These are phyloP conservation scores for Cryphonectria radicalis DNA, from an alignment of 2,329 filamentous ascomycete genomes.

Conservation along the genomic window DNA sequence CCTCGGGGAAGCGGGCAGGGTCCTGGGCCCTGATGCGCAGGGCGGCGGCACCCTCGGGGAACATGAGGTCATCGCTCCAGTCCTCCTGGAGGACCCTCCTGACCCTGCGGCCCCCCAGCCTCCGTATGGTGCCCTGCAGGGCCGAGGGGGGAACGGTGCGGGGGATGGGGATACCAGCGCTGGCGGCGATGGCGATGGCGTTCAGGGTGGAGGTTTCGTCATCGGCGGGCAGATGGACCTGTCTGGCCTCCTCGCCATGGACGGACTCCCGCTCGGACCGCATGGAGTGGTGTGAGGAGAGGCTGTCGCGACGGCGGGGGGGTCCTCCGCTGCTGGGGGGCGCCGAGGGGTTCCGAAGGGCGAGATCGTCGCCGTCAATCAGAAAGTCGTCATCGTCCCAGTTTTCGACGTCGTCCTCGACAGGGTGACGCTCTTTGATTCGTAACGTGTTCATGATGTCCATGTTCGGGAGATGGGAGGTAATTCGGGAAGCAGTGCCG, in stretches of 20 bases:
- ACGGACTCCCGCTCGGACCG: slow-evolving; percentile 81
- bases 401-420: slow-evolving; percentile 69
- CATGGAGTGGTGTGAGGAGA: slow-evolving; percentile 80
- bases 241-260: slow-evolving; percentile 83
- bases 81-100: slow-evolving; percentile 77
- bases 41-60: slow-evolving; percentile 62
- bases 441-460: slow-evolving; percentile 57
- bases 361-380: slow-evolving; percentile 69
- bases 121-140: slow-evolving; percentile 88
- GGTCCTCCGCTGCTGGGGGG: slow-evolving; percentile 48
- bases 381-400: slow-evolving; percentile 81
- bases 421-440: slow-evolving; percentile 57
- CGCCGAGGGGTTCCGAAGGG: slow-evolving; percentile 56
- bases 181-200: slow-evolving; percentile 84
- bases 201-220: slow-evolving; percentile 83
- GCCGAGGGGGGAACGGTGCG: slow-evolving; percentile 86
- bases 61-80: slow-evolving; percentile 78
- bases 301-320: slow-evolving; percentile 70
- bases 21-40: slow-evolving; percentile 70
- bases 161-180: slow-evolving; percentile 90
- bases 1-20: slow-evolving; percentile 66
- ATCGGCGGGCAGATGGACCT: slow-evolving; percentile 81
- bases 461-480: slow-evolving; percentile 18
- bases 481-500: slow-evolving; percentile 29
- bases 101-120: slow-evolving; percentile 76